Conservation (phyloP, 2,329 filamentous ascomycete genomes). For the Periconia sp. region DNA sequence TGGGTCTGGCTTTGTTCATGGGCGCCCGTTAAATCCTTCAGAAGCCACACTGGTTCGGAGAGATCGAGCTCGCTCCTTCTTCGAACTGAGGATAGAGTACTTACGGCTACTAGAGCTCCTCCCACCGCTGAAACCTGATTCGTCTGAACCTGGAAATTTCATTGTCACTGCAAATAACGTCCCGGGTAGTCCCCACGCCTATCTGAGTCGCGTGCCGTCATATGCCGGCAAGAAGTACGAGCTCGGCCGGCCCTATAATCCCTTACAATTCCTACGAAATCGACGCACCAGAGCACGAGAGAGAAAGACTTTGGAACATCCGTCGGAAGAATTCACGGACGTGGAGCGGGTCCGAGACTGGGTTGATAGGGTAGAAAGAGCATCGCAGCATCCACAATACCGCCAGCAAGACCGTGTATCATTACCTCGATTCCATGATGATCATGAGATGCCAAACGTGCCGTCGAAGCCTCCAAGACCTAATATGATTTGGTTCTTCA, state of each 20-base stretch:
- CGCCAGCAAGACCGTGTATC: slow-evolving; percentile 43
- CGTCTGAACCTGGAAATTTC: slow-evolving; percentile 50
- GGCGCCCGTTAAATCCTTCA: slow-evolving; percentile 69
- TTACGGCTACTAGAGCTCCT: slow-evolving; percentile 78
- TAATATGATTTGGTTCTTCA: slow-evolving; percentile 82
- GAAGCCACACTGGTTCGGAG: slow-evolving; percentile 80
- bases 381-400: slow-evolving; percentile 47
- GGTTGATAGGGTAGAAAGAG: slow-evolving; percentile 71
- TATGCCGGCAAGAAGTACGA: slow-evolving; percentile 43
- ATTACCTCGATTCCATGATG: slow-evolving; percentile 39
- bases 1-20: slow-evolving; percentile 29
- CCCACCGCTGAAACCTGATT: slow-evolving; percentile 69
- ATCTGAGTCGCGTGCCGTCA: slow-evolving; percentile 46
- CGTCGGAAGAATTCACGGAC: slow-evolving; percentile 78
- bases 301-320: slow-evolving; percentile 74
- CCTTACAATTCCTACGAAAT: slow-evolving; percentile 90
- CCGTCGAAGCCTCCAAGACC: slow-evolving; percentile 70
- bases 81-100: slow-evolving; percentile 88
- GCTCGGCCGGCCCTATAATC: slow-evolving; percentile 83
- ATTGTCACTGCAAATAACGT: slow-evolving; percentile 46
- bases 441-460: slow-evolving; percentile 26
- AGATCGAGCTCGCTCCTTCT: slow-evolving; percentile 81
- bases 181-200: slow-evolving; percentile 49
- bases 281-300: slow-evolving; percentile 83
- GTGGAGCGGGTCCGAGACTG: slow-evolving; percentile 73